phyloP scores from a whole-genome alignment of 768 basidiomycete genomes.

The Russula sp. region DNA sequence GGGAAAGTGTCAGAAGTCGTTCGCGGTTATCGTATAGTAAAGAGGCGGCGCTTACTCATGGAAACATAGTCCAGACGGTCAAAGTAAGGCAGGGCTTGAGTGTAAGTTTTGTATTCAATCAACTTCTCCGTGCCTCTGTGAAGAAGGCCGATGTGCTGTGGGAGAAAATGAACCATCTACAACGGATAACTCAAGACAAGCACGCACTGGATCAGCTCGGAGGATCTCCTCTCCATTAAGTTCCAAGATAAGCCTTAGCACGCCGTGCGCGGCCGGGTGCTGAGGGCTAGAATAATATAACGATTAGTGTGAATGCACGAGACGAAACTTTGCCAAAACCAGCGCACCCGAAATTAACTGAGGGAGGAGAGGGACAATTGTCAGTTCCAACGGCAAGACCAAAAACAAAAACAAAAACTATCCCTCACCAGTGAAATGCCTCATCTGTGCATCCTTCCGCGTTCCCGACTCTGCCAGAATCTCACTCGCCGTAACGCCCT shows the following conservation, averaged over 20 bases:
- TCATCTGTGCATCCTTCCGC: conserved; percentile 72
- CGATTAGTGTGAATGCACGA: background rate
- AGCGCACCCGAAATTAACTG: conserved; percentile 88
- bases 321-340: background rate
- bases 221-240: conserved; percentile 96
- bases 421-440: conserved; percentile 86
- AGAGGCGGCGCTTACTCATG: conserved; percentile 74
- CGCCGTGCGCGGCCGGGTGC: conserved; percentile 98
- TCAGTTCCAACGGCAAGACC: background rate
- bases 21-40: background rate
- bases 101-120: conserved; percentile 98
- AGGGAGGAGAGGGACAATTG: background rate
- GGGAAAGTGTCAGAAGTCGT: conserved; percentile 8
- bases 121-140: conserved; percentile 98
- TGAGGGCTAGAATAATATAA: conserved; percentile 62
- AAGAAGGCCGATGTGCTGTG: conserved; percentile 87
- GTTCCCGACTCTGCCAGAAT: conserved; percentile 74
- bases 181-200: background rate
- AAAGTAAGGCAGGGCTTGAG: conserved; percentile 96
- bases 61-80: conserved; percentile 99
- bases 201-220: conserved; percentile 70
- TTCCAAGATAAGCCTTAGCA: conserved; percentile 95
- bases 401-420: background rate
- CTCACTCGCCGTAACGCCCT: conserved; percentile 72
- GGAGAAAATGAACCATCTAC: conserved; percentile 19